These are phyloP conservation scores for Starmerella kuoi DNA, from an alignment of 805 yeast species.

Conservation along the genomic window DNA sequence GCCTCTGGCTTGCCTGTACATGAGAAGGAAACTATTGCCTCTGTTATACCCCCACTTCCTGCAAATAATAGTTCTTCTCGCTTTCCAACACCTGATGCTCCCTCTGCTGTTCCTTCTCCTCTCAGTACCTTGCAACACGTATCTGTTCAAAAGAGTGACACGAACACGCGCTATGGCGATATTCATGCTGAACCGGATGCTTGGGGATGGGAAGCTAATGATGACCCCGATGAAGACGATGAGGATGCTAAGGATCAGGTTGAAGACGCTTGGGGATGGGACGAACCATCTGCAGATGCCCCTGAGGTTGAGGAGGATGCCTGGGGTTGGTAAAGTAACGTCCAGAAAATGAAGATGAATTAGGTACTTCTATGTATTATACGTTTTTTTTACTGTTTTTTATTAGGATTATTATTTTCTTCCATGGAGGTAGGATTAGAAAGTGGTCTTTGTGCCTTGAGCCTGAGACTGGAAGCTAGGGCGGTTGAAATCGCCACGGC, in stretches of 20 bases:
- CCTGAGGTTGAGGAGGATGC: slow-evolving; percentile 1
- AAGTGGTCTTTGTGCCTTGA: slow-evolving; percentile 8
- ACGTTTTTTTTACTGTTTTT: too few species aligned
- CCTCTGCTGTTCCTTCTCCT: slow-evolving; percentile 8
- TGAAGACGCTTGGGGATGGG: slow-evolving; percentile 26
- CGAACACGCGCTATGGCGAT: too few species aligned
- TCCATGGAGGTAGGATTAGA: too few species aligned
- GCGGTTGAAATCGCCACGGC: slow-evolving; percentile 2
- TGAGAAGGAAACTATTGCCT: neutral
- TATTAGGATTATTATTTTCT: too few species aligned
- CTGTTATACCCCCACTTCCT: neutral
- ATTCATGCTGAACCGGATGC: neutral
- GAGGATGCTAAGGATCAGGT: slow-evolving; percentile 8
- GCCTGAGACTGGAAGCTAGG: neutral
- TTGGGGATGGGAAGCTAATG: slow-evolving; percentile 1
- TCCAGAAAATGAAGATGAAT: too few species aligned
- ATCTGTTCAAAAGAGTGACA: too few species aligned
- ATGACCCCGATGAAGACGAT: slow-evolving; percentile 7
- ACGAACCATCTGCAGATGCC: neutral
- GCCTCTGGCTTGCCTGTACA: neutral
- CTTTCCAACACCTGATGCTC: slow-evolving; percentile 10
- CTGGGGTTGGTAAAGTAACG: slow-evolving; percentile 14
- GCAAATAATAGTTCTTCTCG: slow-evolving; percentile 1
- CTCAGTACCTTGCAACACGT: slow-evolving; percentile 6
- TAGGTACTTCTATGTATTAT: too few species aligned